Conservation (phyloP, 345 rosid species). For the Hibiscus syriacus region DNA sequence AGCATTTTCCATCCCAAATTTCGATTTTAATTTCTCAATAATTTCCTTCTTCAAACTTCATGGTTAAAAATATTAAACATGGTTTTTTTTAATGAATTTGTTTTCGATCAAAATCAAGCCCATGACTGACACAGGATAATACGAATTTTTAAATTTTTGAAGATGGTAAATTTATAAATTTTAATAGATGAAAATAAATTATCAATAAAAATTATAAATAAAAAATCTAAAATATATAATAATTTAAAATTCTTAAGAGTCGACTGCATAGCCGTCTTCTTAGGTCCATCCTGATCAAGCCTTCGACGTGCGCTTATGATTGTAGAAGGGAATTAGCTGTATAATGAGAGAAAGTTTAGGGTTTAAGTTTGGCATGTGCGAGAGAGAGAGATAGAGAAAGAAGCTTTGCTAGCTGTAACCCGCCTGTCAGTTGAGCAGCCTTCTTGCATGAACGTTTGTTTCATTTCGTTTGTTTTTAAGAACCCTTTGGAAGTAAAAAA, state of each 20-base stretch:
- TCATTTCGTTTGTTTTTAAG: background rate
- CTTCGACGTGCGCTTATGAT: slow-evolving; percentile 40
- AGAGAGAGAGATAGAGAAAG: slow-evolving; percentile 13
- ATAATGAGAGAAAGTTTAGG: slow-evolving; percentile 30
- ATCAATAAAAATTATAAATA: no score
- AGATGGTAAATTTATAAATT: no score
- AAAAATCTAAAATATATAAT: no score
- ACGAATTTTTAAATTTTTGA: no score
- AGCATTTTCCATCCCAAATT: background rate
- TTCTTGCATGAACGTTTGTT: slow-evolving; percentile 72
- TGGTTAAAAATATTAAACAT: background rate
- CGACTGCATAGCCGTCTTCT: no score
- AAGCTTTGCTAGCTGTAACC: slow-evolving; percentile 69
- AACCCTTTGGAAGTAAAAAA: background rate
- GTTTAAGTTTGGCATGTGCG: slow-evolving; percentile 50
- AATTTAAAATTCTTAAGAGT: no score
- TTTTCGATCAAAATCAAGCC: no score
- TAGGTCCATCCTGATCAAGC: no score
- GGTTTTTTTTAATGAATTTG: background rate
- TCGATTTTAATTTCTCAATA: background rate
- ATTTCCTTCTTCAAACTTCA: background rate
- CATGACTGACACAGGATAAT: no score
- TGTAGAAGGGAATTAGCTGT: slow-evolving; percentile 16
- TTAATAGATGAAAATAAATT: no score
- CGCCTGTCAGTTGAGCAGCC: slow-evolving; percentile 88